Conservation (phyloP, 495 filamentous ascomycete species). For the Xylaria nigripes region DNA sequence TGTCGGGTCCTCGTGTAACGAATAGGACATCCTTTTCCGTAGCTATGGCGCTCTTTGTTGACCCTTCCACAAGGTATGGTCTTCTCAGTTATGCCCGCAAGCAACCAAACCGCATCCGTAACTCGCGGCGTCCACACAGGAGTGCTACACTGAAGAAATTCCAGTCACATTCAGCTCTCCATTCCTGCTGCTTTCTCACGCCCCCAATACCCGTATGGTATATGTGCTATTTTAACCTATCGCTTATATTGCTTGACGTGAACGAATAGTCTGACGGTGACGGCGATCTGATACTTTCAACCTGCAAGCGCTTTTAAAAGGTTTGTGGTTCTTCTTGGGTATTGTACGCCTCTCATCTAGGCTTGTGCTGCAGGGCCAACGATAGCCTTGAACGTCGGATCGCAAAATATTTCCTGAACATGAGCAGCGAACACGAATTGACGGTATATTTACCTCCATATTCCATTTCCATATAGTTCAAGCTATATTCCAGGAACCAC, state of each 20-base stretch:
- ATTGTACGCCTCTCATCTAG: not conserved
- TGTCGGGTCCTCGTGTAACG: not conserved
- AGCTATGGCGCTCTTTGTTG: not conserved
- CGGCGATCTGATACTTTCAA: not conserved
- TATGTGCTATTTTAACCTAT: not conserved
- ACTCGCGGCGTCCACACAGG: not conserved
- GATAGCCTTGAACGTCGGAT: not conserved
- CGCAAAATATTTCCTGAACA: not conserved
- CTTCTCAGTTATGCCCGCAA: not conserved
- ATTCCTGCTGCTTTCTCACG: not conserved
- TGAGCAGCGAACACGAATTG: no score
- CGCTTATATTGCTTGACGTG: not conserved
- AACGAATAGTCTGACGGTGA: not conserved
- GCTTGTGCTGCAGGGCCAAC: not conserved
- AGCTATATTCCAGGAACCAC: no score
- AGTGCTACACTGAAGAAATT: not conserved
- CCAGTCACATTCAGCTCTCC: not conserved
- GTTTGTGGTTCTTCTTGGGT: not conserved
- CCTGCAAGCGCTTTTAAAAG: not conserved
- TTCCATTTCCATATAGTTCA: no score
- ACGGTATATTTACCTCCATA: no score
- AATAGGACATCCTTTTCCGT: not conserved
- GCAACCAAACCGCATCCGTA: not conserved
- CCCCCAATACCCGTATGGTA: not conserved
- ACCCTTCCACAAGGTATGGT: constrained; percentile 3